phyloP scores from a whole-genome alignment of 176 grass and related monocot genomes.

The Alopecurus myosuroides region DNA sequence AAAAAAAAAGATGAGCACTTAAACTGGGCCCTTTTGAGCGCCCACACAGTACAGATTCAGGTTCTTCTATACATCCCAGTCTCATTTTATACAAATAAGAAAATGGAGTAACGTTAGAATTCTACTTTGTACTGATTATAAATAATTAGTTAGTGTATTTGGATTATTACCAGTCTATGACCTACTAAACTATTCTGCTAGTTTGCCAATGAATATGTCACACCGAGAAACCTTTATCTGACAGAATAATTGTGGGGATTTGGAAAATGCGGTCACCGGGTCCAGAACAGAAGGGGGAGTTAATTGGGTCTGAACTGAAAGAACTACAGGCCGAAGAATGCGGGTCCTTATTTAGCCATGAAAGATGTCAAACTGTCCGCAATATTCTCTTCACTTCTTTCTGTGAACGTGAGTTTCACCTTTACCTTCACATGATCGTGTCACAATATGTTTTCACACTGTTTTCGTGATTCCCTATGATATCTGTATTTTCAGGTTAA shows the following conservation, averaged over 20 bases:
- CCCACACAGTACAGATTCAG: not conserved
- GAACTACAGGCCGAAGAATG: slow-evolving; percentile 47
- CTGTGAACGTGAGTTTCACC: slow-evolving; percentile 58
- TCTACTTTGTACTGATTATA: slow-evolving; percentile 3
- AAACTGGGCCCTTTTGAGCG: not conserved
- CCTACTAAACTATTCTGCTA: not conserved
- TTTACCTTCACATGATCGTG: not conserved
- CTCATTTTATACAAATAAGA: not conserved
- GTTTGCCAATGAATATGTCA: not conserved
- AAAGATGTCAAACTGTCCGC: slow-evolving; percentile 80
- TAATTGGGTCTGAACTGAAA: slow-evolving; percentile 52
- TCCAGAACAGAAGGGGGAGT: slow-evolving; percentile 66
- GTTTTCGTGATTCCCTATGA: not conserved
- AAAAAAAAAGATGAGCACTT: not conserved
- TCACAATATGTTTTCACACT: not conserved
- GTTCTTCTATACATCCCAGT: not conserved
- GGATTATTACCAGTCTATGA: not conserved
- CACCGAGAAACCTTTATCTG: not conserved
- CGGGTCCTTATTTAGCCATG: slow-evolving; percentile 67
- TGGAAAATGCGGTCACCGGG: slow-evolving; percentile 69
- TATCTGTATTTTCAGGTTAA: slow-evolving; percentile 34
- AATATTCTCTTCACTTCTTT: slow-evolving; percentile 59
- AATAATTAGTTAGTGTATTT: not conserved
- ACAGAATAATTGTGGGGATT: slow-evolving; percentile 82
- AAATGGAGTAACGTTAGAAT: not conserved